These are phyloP conservation scores for Aspergillus tanneri DNA, from an alignment of 2,329 filamentous ascomycete genomes.

Conservation along the genomic window DNA sequence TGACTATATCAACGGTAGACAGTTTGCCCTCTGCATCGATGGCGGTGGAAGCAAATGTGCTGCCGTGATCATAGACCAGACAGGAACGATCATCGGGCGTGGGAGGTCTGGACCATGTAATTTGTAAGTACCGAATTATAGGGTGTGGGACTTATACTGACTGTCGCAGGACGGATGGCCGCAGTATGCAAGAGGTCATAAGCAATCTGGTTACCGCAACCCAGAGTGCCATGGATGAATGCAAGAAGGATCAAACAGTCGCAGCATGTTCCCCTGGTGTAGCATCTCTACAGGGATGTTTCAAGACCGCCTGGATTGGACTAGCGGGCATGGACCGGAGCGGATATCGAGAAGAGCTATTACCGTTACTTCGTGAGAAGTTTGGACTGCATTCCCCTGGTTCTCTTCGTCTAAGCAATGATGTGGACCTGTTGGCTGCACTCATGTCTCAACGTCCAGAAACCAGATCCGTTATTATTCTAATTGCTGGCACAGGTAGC, in stretches of 20 bases:
- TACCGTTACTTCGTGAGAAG: conserved; percentile 26
- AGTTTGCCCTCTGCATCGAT: conserved; percentile 41
- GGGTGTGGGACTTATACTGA: background rate
- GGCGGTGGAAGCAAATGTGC: conserved; percentile 47
- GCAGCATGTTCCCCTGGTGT: background rate
- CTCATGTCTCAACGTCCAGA: conserved; percentile 18
- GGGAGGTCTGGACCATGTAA: conserved; percentile 43
- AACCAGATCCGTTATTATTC: conserved; percentile 29
- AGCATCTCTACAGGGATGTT: conserved; percentile 12
- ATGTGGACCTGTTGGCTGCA: conserved; percentile 43
- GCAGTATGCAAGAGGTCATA: conserved; percentile 25
- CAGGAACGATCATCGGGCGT: conserved; percentile 22
- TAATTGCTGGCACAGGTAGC: conserved; percentile 48
- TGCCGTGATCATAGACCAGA: conserved; percentile 33
- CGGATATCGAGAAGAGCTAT: conserved; percentile 27
- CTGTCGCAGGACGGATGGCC: conserved; percentile 20
- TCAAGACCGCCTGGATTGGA: conserved; percentile 41
- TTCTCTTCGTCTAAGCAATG: conserved; percentile 37
- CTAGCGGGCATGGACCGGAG: conserved; percentile 44
- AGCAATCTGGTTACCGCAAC: conserved; percentile 25
- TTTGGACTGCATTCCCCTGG: conserved; percentile 25
- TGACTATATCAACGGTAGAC: background rate
- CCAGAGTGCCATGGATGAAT: conserved; percentile 15
- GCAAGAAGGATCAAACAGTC: background rate
- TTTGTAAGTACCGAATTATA: conserved; percentile 29